phyloP scores from a whole-genome alignment of 1,284 basidiomycete species.

The Sanghuangporus weigelae region DNA sequence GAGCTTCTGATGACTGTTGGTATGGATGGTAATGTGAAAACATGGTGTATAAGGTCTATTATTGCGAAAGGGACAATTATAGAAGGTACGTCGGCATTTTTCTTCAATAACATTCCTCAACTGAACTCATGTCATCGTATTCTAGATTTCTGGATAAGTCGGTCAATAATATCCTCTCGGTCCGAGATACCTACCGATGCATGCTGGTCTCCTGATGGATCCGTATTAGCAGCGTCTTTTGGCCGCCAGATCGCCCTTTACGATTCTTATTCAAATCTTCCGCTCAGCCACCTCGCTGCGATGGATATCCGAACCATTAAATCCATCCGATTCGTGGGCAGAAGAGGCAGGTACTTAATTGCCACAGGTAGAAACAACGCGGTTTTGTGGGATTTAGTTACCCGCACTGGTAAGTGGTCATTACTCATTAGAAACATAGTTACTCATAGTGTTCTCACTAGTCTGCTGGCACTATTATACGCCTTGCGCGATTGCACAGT shows the following conservation, averaged over 20 bases:
- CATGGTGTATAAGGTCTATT: slow-evolving; percentile 56
- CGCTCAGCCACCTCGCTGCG: slow-evolving; percentile 59
- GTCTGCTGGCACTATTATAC: slow-evolving; percentile 55
- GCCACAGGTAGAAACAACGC: slow-evolving; percentile 49
- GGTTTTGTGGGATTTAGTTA: slow-evolving; percentile 78
- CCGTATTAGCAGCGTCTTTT: slow-evolving; percentile 76
- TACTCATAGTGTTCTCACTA: slow-evolving; percentile 25
- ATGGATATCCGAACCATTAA: slow-evolving; percentile 44
- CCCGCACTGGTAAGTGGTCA: slow-evolving; percentile 53
- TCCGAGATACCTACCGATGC: slow-evolving; percentile 59
- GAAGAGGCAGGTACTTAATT: slow-evolving; percentile 56
- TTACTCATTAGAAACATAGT: slow-evolving; percentile 5
- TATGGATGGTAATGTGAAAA: slow-evolving; percentile 63
- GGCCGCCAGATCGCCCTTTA: slow-evolving; percentile 73
- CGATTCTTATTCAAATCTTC: slow-evolving; percentile 63
- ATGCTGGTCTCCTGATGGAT: slow-evolving; percentile 84
- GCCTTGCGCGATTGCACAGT: slow-evolving; percentile 32
- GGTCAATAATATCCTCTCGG: slow-evolving; percentile 68
- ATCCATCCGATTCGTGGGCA: slow-evolving; percentile 61
- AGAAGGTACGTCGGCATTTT: slow-evolving; percentile 40
- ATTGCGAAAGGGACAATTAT: slow-evolving; percentile 37
- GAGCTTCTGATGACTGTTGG: slow-evolving; percentile 63
- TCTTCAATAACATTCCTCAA: not conserved
- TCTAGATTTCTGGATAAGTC: slow-evolving; percentile 73
- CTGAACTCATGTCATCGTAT: not conserved